These are phyloP conservation scores for Raddia guianensis DNA, from an alignment of 176 grass and related monocot genomes.

Conservation along the genomic window DNA sequence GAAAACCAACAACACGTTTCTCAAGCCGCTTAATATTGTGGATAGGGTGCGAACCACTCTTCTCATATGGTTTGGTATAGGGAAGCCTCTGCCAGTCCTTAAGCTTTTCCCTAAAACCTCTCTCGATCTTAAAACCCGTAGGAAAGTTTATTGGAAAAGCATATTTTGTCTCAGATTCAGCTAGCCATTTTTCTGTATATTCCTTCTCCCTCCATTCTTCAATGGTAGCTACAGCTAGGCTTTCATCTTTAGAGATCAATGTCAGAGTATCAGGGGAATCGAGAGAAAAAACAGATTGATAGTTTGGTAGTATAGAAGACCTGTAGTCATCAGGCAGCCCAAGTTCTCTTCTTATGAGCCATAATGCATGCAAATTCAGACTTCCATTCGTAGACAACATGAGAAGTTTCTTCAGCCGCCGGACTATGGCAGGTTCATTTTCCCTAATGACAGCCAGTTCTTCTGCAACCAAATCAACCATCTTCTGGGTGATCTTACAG, in stretches of 20 bases:
- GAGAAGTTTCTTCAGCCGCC: conserved; percentile 62
- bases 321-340: conserved; percentile 62
- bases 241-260: conserved; percentile 43
- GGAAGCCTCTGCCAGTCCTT: conserved; percentile 70
- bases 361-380: conserved; percentile 54
- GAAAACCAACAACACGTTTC: conserved; percentile 61
- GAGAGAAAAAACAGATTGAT: conserved; percentile 42
- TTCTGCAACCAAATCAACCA: conserved; percentile 53
- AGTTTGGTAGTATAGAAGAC: conserved; percentile 48
- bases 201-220: conserved; percentile 70
- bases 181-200: conserved; percentile 67
- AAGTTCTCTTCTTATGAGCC: conserved; percentile 63
- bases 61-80: conserved; percentile 63
- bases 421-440: conserved; percentile 37
- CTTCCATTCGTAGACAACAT: conserved; percentile 46
- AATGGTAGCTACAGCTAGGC: conserved; percentile 52
- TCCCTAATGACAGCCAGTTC: conserved; percentile 49
- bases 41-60: conserved; percentile 33
- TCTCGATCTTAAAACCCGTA: conserved; percentile 61
- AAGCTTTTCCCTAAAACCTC: conserved; percentile 56
- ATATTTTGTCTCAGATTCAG: conserved; percentile 59
- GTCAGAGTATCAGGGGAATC: conserved; percentile 45
- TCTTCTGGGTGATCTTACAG: conserved; percentile 53
- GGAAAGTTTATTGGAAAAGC: conserved; percentile 65
- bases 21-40: conserved; percentile 43